These are phyloP conservation scores for Ophiostoma triangulosporum DNA, from an alignment of 2,329 filamentous ascomycete genomes.

Conservation along the genomic window DNA sequence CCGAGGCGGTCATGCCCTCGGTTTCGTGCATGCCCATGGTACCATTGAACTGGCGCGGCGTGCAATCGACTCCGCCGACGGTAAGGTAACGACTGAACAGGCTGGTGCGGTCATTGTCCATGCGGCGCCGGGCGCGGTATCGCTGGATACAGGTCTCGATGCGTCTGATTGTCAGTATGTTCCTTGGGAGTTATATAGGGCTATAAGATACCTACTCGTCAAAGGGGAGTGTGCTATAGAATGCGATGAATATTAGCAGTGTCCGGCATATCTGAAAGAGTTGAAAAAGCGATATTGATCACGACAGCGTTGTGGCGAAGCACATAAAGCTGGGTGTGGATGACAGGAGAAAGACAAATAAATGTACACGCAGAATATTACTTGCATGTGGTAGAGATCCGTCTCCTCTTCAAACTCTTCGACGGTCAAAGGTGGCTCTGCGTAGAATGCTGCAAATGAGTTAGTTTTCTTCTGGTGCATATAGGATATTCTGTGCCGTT, in stretches of 20 bases:
- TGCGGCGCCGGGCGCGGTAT: slow-evolving; percentile 62
- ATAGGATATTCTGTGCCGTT: background rate
- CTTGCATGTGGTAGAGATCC: slow-evolving; percentile 53
- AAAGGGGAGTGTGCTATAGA: slow-evolving; percentile 7
- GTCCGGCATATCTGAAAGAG: background rate
- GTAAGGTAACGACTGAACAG: slow-evolving; percentile 71
- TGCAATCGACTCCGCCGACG: slow-evolving; percentile 64
- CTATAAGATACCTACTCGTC: slow-evolving; percentile 8
- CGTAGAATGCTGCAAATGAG: slow-evolving; percentile 48
- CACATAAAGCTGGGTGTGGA: background rate
- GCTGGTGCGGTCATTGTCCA: slow-evolving; percentile 45
- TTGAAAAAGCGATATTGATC: too few species aligned
- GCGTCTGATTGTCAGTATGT: slow-evolving; percentile 37
- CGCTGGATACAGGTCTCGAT: slow-evolving; percentile 77
- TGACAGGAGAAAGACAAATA: too few species aligned
- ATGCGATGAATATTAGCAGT: background rate
- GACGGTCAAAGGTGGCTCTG: slow-evolving; percentile 66
- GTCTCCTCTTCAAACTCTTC: slow-evolving; percentile 52
- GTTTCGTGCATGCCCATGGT: slow-evolving; percentile 35
- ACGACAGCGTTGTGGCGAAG: background rate
- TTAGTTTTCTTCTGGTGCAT: background rate
- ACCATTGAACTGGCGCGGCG: slow-evolving; percentile 43
- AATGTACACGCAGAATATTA: slow-evolving; percentile 4
- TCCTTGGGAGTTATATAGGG: too few species aligned
- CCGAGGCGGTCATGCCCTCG: slow-evolving; percentile 44